phyloP scores from a whole-genome alignment of 768 basidiomycete genomes.

The Crucibulum laeve region DNA sequence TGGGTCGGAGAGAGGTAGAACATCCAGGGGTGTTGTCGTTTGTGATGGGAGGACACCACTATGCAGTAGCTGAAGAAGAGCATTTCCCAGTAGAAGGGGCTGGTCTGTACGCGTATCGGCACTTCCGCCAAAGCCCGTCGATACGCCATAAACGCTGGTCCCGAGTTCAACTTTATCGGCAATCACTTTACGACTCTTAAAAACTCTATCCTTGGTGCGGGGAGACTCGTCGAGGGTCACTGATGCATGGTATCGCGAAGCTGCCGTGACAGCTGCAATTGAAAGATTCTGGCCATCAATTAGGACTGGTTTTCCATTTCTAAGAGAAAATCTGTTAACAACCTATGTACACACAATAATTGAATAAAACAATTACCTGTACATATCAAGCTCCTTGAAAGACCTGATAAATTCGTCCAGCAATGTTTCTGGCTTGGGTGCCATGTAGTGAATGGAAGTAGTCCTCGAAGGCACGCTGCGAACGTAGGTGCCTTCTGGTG shows the following conservation, averaged over 20 bases:
- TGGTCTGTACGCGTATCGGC: slow-evolving; percentile 81
- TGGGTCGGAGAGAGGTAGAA: slow-evolving; percentile 70
- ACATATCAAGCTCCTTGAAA: slow-evolving; percentile 55
- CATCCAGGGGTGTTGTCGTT: slow-evolving; percentile 37
- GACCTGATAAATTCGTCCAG: slow-evolving; percentile 56
- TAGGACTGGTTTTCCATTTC: slow-evolving; percentile 57
- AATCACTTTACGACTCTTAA: slow-evolving; percentile 62
- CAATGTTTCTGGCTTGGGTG: slow-evolving; percentile 26
- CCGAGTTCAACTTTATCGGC: slow-evolving; percentile 61
- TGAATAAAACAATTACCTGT: slow-evolving; percentile 43
- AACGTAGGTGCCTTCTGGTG: slow-evolving; percentile 4
- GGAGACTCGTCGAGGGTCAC: slow-evolving; percentile 48
- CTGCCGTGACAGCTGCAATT: slow-evolving; percentile 73
- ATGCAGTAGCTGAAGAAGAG: slow-evolving; percentile 85
- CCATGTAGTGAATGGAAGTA: slow-evolving; percentile 3
- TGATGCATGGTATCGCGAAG: slow-evolving; percentile 56
- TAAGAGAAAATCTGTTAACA: slow-evolving; percentile 18
- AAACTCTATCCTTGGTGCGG: slow-evolving; percentile 44
- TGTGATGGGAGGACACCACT: slow-evolving; percentile 67
- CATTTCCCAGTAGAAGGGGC: slow-evolving; percentile 67
- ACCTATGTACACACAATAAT: neutral
- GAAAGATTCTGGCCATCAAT: slow-evolving; percentile 71
- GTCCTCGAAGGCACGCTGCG: neutral
- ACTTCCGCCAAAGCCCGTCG: slow-evolving; percentile 83
- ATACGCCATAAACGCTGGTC: slow-evolving; percentile 79